Base-by-base conservation (phyloP, 148 eudicot species). In the Spergularia bocconei region DNA sequence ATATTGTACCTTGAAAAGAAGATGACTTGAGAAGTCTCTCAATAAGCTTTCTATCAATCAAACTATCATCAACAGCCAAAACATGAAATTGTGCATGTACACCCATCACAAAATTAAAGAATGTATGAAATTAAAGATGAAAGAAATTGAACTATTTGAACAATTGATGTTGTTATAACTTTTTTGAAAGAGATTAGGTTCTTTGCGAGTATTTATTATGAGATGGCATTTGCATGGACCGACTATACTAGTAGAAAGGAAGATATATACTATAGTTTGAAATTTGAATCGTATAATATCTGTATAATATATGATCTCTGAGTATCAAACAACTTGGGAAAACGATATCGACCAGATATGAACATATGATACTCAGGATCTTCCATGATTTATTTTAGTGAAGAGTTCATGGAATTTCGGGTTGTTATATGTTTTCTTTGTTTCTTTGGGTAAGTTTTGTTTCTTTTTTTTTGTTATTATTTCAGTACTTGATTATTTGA, bases 21-120 rank as follows among this genome's bases (percentile, higher is more conserved):
- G 88, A 88, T 13, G 84, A 83, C 70, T 82, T 86, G 65, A 88
- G 88, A 20, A 88, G 87, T 69, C 90, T 83, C 67, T 88, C 92
- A 74, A 88, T 88, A 81, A 86, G 63, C 69, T 83, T 88, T 70
- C 92, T 25, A 59, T 88, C 92, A 69, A 87, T 80, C 80, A 85
- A 23, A 71, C 90, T 86, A 63, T 88, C 92, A 80, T 88, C 92
- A 55, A 88, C 92, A 0, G 92, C 92, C 11, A 88, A 81, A 33
- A 88, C 92, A 82, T 88, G 92, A 69, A 85, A 87, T 67, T 81
- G 83, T 5, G 82, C 67, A 13, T 83, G 85, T 11, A 79, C 21
- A 23, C 12, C 78, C 77, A 73, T 73, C 60, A 10, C 6, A 1
- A 20, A n/a, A n/a, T n/a, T n/a, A n/a, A 13, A 12, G 54, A 4